phyloP scores from a whole-genome alignment of 1,284 basidiomycete genomes.

The Paramarasmius palmivorus region DNA sequence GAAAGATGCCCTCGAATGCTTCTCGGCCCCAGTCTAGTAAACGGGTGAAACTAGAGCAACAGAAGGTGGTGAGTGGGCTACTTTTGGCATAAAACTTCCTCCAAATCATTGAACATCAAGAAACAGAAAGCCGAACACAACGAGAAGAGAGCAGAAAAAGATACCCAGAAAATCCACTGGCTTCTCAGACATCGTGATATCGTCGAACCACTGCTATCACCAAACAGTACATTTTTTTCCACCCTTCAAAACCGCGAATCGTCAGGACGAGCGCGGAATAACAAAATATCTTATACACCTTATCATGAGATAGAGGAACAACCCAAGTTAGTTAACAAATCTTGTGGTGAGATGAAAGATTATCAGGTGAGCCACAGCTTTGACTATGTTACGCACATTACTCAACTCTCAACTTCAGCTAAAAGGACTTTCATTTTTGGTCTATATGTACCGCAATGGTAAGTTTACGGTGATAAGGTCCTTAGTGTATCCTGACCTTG shows the following conservation, averaged over 20 bases:
- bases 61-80: conserved; percentile 35
- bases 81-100: neutral
- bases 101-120: neutral
- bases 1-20: too few species aligned
- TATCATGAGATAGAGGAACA: conserved; percentile 42
- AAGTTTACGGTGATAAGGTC: conserved; percentile 12
- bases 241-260: conserved; percentile 28
- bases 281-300: conserved; percentile 37
- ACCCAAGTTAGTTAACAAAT: conserved; percentile 41
- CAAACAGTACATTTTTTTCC: conserved; percentile 38
- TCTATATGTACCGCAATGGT: conserved; percentile 60
- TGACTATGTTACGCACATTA: neutral
- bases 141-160: conserved; percentile 31
- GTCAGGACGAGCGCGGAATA: conserved; percentile 22
- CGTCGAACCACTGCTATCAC: too few species aligned
- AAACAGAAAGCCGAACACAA: conserved; percentile 37
- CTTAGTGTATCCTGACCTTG: conserved; percentile 7
- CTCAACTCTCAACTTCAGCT: conserved; percentile 31
- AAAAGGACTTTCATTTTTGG: conserved; percentile 52
- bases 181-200: conserved; percentile 36
- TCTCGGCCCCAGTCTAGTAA: conserved; percentile 25
- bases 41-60: conserved; percentile 33
- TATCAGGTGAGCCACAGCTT: conserved; percentile 45
- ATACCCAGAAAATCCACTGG: conserved; percentile 40
- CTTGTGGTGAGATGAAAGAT: too few species aligned